Evolutionary conservation across 306 rosid species (phyloP).

Genomic region (Prunus kanzakura): DNA sequence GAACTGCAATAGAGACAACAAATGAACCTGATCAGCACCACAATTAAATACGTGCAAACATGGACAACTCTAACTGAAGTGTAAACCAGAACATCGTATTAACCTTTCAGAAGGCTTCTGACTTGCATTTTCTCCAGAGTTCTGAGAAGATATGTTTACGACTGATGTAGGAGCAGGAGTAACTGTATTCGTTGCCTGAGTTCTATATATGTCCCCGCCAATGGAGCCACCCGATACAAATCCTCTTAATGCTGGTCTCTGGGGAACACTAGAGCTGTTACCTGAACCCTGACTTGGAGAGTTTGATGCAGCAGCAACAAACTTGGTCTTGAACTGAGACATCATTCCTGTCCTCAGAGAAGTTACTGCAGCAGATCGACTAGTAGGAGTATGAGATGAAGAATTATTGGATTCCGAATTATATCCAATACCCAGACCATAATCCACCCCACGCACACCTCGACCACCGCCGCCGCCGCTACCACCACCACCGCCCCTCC

Average conservation of each 20-base stretch:
- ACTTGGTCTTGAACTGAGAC: constrained; percentile 76
- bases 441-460: constrained; percentile 98
- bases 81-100: constrained; percentile 7
- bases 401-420: constrained; percentile 53
- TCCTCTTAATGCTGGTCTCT: constrained; percentile 73
- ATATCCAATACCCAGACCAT: constrained; percentile 92
- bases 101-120: constrained; percentile 66
- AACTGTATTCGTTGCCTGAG: constrained; percentile 38
- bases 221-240: constrained; percentile 93
- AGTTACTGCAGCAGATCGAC: constrained; percentile 73
- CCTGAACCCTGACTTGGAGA: constrained; percentile 49
- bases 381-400: constrained; percentile 45
- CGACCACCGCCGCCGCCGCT: constrained; percentile 37
- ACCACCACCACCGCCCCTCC: constrained; percentile 50
- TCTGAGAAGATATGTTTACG: constrained; percentile 36
- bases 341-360: constrained; percentile 87
- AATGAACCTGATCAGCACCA: constrained; percentile 37
- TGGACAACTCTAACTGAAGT: not conserved
- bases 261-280: constrained; percentile 37
- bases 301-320: constrained; percentile 77
- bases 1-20: constrained; percentile 51
- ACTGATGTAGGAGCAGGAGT: constrained; percentile 41
- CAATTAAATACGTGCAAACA: not conserved
- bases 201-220: constrained; percentile 50
- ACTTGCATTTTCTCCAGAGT: constrained; percentile 41